These are phyloP conservation scores for Aureobasidium sp. DNA, from an alignment of 2,329 filamentous ascomycete genomes.

Conservation along the genomic window DNA sequence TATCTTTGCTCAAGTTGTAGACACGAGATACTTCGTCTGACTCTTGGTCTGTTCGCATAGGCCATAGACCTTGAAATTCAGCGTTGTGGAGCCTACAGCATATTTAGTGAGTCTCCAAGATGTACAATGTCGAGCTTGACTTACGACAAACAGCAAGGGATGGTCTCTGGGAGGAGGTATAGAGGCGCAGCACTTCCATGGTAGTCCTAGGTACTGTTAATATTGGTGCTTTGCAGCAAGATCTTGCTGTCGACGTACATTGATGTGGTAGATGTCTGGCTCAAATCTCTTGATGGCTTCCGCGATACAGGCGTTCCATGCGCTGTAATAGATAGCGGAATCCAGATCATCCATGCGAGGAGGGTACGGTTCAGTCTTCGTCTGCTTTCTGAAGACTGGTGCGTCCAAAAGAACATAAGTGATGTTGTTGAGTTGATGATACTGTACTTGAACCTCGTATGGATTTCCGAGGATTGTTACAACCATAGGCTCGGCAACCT, in stretches of 20 bases:
- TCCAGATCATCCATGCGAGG: conserved; percentile 61
- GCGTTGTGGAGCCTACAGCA: conserved; percentile 50
- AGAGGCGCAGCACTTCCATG: conserved; percentile 55
- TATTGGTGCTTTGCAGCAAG: no score
- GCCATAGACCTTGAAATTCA: conserved; percentile 61
- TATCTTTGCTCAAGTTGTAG: conserved; percentile 51
- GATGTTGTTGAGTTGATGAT: conserved; percentile 55
- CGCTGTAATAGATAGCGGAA: conserved; percentile 59
- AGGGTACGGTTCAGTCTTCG: conserved; percentile 56
- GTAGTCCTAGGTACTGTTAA: conserved; percentile 32
- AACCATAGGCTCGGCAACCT: conserved; percentile 50
- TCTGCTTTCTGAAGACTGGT: conserved; percentile 57
- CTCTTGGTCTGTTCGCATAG: conserved; percentile 54
- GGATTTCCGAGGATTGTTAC: conserved; percentile 52
- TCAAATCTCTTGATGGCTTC: conserved; percentile 54
- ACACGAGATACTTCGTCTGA: conserved; percentile 55
- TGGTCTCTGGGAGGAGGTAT: conserved; percentile 53
- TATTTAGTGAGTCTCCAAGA: neutral
- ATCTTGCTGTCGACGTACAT: conserved; percentile 27
- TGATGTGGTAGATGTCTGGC: conserved; percentile 57
- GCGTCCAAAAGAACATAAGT: conserved; percentile 60
- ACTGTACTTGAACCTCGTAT: conserved; percentile 55
- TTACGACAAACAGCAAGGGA: conserved; percentile 50
- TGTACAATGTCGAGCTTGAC: neutral
- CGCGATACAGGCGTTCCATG: conserved; percentile 63